Conservation (phyloP, 805 yeast genomes). For the Grigorovia jiainica region DNA sequence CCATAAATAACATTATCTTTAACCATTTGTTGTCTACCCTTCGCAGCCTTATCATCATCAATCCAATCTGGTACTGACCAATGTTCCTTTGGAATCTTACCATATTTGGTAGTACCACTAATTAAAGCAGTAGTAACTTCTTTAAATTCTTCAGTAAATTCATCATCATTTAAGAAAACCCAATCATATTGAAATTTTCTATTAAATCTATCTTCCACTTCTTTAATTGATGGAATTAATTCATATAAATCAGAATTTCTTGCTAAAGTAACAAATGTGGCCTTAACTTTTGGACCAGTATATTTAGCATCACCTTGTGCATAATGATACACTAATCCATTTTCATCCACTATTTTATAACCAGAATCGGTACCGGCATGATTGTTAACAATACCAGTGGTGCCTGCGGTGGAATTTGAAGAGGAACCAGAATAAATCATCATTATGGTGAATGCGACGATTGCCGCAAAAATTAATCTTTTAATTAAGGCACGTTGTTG, state of each 20-base stretch:
- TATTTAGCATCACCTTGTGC: conserved; percentile 7
- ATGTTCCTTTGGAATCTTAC: conserved; percentile 70
- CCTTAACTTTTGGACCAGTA: conserved; percentile 42
- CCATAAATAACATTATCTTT: conserved; percentile 50
- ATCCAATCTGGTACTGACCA: conserved; percentile 86
- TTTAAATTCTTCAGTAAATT: conserved; percentile 74
- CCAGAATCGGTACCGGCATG: not conserved
- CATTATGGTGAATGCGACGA: conserved; percentile 12
- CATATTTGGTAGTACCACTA: conserved; percentile 72
- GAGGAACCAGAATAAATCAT: conserved; percentile 11
- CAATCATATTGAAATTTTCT: conserved; percentile 76
- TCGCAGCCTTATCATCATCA: conserved; percentile 57
- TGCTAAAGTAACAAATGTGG: conserved; percentile 74
- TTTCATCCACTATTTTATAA: conserved; percentile 3
- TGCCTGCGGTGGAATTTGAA: not conserved
- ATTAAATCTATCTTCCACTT: conserved; percentile 87
- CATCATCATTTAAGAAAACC: conserved; percentile 88
- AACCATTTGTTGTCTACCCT: conserved; percentile 44
- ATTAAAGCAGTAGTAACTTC: conserved; percentile 54
- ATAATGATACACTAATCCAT: not conserved
- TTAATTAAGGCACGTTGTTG: conserved; percentile 10
- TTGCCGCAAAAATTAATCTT: conserved; percentile 9
- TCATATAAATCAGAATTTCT: conserved; percentile 63
- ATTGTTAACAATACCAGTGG: not conserved
- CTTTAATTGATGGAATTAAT: conserved; percentile 55